Conservation (phyloP, 139 green algal genomes). For the Tetradesmus lagerheimii region DNA sequence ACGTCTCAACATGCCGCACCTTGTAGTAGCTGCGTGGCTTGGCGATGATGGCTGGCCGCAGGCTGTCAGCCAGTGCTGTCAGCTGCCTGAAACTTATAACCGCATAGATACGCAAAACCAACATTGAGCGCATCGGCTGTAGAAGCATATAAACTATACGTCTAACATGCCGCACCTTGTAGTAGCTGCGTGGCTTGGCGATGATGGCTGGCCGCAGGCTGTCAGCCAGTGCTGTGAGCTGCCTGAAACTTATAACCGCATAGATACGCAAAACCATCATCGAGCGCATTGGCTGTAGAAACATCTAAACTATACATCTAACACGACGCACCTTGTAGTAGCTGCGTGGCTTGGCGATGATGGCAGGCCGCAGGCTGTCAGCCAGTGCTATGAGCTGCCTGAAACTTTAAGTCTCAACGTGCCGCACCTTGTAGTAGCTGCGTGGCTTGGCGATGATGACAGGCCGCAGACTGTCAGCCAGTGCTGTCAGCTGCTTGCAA, state of each 20-base stretch:
- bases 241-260: too few species aligned
- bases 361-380: constrained; percentile 69
- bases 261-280: too few species aligned
- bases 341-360: constrained; percentile 70
- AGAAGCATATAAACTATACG: too few species aligned
- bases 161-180: constrained; percentile 62
- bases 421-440: constrained; percentile 80
- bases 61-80: constrained; percentile 72
- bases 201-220: constrained; percentile 78
- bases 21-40: constrained; percentile 83
- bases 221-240: constrained; percentile 80
- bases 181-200: constrained; percentile 75
- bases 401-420: too few species aligned
- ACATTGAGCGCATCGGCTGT: too few species aligned
- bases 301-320: too few species aligned
- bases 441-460: constrained; percentile 72
- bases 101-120: background rate
- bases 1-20: background rate
- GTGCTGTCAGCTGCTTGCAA: constrained; percentile 79
- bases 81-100: too few species aligned
- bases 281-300: too few species aligned
- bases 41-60: constrained; percentile 78
- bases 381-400: constrained; percentile 82
- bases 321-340: constrained; percentile 79
- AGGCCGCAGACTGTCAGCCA: constrained; percentile 75